phyloP scores from a whole-genome alignment of 1,284 basidiomycete genomes.

The Thelephora terrestris region DNA sequence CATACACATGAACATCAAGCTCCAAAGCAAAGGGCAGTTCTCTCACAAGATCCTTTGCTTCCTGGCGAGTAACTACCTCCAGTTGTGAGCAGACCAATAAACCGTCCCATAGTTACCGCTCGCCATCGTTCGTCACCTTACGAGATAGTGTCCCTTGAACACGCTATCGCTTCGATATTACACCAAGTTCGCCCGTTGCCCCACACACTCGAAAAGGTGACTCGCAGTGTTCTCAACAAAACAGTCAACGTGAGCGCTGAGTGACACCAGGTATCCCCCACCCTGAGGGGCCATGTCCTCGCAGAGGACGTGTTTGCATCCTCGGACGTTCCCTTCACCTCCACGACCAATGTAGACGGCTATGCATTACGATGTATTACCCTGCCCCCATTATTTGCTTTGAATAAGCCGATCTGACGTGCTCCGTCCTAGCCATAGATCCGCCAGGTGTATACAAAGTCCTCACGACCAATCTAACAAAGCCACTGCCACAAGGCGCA shows the following conservation, averaged over 20 bases:
- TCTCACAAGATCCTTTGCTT: slow-evolving; percentile 61
- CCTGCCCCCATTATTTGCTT: not conserved
- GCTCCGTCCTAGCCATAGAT: slow-evolving; percentile 36
- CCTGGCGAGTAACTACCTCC: slow-evolving; percentile 36
- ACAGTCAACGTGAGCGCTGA: not conserved
- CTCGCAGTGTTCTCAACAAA: slow-evolving; percentile 6
- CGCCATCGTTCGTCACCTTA: slow-evolving; percentile 72
- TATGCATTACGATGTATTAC: slow-evolving; percentile 67
- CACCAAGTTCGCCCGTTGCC: slow-evolving; percentile 35
- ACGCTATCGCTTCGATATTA: slow-evolving; percentile 52
- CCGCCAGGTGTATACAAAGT: slow-evolving; percentile 63
- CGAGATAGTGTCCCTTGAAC: slow-evolving; percentile 55
- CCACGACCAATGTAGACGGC: slow-evolving; percentile 80
- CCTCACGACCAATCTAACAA: slow-evolving; percentile 40
- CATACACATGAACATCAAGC: slow-evolving; percentile 33
- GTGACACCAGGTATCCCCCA: slow-evolving; percentile 37
- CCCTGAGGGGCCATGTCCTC: slow-evolving; percentile 57
- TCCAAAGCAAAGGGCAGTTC: slow-evolving; percentile 40
- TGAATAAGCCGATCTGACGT: not conserved
- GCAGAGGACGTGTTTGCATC: slow-evolving; percentile 66
- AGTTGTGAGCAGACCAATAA: slow-evolving; percentile 6
- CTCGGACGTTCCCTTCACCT: slow-evolving; percentile 48
- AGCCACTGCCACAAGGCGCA: slow-evolving; percentile 36
- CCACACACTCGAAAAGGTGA: slow-evolving; percentile 20
- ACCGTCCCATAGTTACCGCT: slow-evolving; percentile 37